These are phyloP conservation scores for Cicer chorassanicum DNA, from an alignment of 306 rosid species.

Conservation along the genomic window DNA sequence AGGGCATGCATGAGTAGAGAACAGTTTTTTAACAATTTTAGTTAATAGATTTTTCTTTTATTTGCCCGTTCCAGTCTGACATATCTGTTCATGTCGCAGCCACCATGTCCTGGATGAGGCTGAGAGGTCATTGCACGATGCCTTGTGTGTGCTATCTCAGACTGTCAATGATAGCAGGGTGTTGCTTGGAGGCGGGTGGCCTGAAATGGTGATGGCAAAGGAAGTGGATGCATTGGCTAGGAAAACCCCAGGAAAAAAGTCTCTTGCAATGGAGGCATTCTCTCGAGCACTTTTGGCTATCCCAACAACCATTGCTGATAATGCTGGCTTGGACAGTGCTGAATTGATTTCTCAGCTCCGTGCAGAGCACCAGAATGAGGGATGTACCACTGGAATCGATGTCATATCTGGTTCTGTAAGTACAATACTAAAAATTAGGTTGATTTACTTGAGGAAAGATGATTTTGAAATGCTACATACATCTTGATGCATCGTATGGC, in stretches of 20 bases:
- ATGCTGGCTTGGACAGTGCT: slow-evolving; percentile 99
- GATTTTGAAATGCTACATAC: neutral
- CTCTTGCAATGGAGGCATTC: slow-evolving; percentile 96
- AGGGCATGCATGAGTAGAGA: neutral
- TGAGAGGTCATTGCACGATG: slow-evolving; percentile 97
- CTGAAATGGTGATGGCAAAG: slow-evolving; percentile 98
- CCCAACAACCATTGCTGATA: slow-evolving; percentile 94
- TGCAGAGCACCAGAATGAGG: slow-evolving; percentile 93
- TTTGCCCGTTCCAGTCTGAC: too few relatives aligned
- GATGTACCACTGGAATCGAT: slow-evolving; percentile 83
- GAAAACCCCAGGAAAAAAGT: slow-evolving; percentile 94
- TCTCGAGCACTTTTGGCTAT: slow-evolving; percentile 86
- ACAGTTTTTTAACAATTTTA: neutral
- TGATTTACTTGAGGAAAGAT: neutral
- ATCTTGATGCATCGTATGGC: neutral
- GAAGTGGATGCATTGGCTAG: slow-evolving; percentile 89
- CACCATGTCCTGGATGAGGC: slow-evolving; percentile 98
- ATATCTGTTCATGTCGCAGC: slow-evolving; percentile 54
- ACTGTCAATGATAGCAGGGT: slow-evolving; percentile 96
- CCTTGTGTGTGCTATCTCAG: slow-evolving; percentile 96
- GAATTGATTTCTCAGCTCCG: slow-evolving; percentile 94
- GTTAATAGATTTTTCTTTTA: slow-evolving; percentile 27
- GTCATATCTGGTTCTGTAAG: slow-evolving; percentile 95
- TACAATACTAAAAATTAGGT: slow-evolving; percentile 25
- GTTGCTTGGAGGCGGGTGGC: slow-evolving; percentile 98